Conservation (phyloP, 106 monocot species). For the Xerophyta viscosa region DNA sequence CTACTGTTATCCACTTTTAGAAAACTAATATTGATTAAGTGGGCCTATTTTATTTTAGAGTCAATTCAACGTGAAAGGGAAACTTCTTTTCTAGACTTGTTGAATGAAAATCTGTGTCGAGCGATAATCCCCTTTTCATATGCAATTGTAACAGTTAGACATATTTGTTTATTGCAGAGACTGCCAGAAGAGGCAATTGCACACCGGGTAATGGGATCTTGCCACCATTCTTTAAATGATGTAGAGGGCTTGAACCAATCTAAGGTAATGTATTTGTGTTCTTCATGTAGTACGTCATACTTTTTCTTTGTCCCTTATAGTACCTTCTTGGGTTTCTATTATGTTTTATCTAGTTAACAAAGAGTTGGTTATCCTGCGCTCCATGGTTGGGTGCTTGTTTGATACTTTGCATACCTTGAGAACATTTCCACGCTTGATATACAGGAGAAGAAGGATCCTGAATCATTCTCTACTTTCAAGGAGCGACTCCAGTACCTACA, state of each 20-base stretch:
- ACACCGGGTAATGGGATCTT: slow-evolving; percentile 57
- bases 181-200: slow-evolving; percentile 45
- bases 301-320: background rate
- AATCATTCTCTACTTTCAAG: slow-evolving; percentile 67
- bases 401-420: no score
- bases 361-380: background rate
- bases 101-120: no score
- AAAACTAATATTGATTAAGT: no score
- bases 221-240: slow-evolving; percentile 46
- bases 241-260: slow-evolving; percentile 53
- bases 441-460: slow-evolving; percentile 49
- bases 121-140: no score
- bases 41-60: no score
- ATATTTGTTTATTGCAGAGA: slow-evolving; percentile 26
- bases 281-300: background rate
- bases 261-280: slow-evolving; percentile 26
- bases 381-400: no score
- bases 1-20: no score
- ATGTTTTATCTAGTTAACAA: background rate
- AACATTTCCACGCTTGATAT: slow-evolving; percentile 1
- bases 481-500: slow-evolving; percentile 73
- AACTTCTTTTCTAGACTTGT: no score
- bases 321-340: no score
- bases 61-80: no score
- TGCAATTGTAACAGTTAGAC: no score